Conservation (phyloP, 257 asterid species). For the Schizonepeta tenuifolia region DNA sequence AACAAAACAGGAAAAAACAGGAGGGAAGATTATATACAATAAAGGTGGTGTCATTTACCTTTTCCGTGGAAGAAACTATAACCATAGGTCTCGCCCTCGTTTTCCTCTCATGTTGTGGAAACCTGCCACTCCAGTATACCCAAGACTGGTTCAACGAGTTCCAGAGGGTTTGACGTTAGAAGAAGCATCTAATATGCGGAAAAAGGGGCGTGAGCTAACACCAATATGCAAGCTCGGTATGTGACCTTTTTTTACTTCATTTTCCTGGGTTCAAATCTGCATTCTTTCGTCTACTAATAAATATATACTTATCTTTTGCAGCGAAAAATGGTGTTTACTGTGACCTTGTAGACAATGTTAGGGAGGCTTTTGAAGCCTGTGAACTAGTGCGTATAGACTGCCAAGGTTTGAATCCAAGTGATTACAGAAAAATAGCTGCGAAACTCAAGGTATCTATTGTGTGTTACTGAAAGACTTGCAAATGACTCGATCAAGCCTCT, state of each 20-base stretch:
- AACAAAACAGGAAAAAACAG: slow-evolving; percentile 73
- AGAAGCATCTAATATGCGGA: slow-evolving; percentile 82
- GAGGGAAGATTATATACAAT: slow-evolving; percentile 76
- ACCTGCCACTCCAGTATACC: slow-evolving; percentile 88
- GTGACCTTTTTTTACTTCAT: slow-evolving; percentile 24
- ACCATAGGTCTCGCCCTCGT: slow-evolving; percentile 50
- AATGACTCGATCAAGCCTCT: neutral
- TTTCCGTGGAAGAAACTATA: slow-evolving; percentile 94
- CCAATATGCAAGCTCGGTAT: slow-evolving; percentile 93
- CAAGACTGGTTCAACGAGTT: slow-evolving; percentile 66
- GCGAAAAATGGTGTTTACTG: slow-evolving; percentile 85
- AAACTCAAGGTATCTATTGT: slow-evolving; percentile 69
- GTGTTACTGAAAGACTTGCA: neutral
- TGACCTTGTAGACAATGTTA: slow-evolving; percentile 71
- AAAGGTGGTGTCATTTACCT: slow-evolving; percentile 82
- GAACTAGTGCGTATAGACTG: slow-evolving; percentile 85
- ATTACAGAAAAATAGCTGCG: slow-evolving; percentile 87
- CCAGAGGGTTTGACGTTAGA: slow-evolving; percentile 87
- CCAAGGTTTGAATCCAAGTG: slow-evolving; percentile 85
- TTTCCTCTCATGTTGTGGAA: slow-evolving; percentile 96
- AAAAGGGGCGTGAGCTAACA: slow-evolving; percentile 63
- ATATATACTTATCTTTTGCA: slow-evolving; percentile 47
- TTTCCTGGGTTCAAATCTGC: slow-evolving; percentile 20
- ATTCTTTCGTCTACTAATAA: slow-evolving; percentile 24
- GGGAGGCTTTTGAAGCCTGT: slow-evolving; percentile 95